Evolutionary conservation across 805 yeast genomes (phyloP).

Genomic region (Vanderwaltozyma tropicalis): DNA sequence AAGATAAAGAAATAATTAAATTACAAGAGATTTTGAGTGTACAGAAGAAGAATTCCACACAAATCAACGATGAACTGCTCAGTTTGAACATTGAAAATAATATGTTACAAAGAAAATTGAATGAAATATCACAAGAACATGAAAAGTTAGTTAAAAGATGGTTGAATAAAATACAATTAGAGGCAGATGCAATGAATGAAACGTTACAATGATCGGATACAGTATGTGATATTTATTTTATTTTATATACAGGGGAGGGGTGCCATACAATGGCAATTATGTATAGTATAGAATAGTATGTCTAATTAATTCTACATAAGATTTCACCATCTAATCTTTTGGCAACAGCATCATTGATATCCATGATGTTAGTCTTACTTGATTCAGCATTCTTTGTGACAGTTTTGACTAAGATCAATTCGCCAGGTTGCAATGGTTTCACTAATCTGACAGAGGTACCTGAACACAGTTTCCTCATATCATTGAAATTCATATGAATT

Average conservation of each 20-base stretch:
- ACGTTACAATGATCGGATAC: neutral
- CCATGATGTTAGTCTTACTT: no score
- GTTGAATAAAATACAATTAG: constrained; percentile 46
- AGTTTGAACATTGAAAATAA: constrained; percentile 48
- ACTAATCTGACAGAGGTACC: constrained; percentile 70
- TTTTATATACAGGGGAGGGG: no score
- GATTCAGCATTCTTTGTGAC: no score
- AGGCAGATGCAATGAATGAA: constrained; percentile 49
- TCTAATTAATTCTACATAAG: constrained; percentile 65
- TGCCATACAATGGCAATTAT: no score
- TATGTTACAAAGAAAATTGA: constrained; percentile 27
- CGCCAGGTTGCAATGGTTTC: constrained; percentile 81
- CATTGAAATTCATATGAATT: constrained; percentile 51
- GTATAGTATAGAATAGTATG: no score
- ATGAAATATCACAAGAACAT: constrained; percentile 38
- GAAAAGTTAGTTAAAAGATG: constrained; percentile 44
- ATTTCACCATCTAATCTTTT: constrained; percentile 62
- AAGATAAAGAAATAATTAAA: constrained; percentile 17
- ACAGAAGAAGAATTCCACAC: constrained; percentile 47
- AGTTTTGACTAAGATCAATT: constrained; percentile 60
- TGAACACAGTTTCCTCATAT: constrained; percentile 59
- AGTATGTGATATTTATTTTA: no score
- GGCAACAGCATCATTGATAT: constrained; percentile 77
- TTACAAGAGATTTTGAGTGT: constrained; percentile 26
- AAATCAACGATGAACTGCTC: constrained; percentile 57